A percentile compares a stretch with the other conserved stretches of the same genome.
Evolutionary conservation across 306 rosid species (phyloP).

Genomic region (Citrullus mucosospermus): DNA sequence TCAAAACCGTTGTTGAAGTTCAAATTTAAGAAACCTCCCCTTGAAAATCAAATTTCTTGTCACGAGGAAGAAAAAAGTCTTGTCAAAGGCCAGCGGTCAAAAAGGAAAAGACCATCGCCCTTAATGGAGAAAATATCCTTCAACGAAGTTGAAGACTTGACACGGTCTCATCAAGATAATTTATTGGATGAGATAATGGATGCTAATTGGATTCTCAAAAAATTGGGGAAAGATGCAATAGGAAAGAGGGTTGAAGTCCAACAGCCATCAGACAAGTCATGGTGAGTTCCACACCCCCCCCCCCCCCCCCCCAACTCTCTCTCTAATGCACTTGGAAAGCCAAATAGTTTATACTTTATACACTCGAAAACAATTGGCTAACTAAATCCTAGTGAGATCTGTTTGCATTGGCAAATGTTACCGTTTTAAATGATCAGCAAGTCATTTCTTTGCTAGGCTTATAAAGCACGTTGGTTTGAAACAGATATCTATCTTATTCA

Average conservation of each 20-base stretch:
- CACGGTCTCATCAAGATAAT: conserved; percentile 40
- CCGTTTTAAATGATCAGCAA: neutral
- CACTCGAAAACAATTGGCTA: neutral
- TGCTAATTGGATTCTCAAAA: conserved; percentile 91
- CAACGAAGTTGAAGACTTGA: conserved; percentile 33
- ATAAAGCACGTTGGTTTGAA: neutral
- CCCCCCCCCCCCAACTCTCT: neutral
- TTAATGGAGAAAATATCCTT: conserved; percentile 42
- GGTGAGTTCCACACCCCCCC: conserved; percentile 29
- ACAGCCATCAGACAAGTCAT: conserved; percentile 67
- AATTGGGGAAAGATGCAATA: conserved; percentile 84
- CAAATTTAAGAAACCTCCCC: conserved; percentile 65
- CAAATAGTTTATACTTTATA: too few species aligned
- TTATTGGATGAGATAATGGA: conserved; percentile 78
- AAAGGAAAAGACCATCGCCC: conserved; percentile 81
- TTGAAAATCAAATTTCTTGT: conserved; percentile 52
- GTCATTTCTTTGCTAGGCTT: neutral
- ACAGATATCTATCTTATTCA: neutral
- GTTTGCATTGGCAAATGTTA: neutral
- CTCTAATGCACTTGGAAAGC: neutral
- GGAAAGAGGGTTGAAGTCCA: conserved; percentile 99
- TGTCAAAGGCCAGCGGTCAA: conserved; percentile 90
- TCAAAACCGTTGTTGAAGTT: conserved; percentile 61
- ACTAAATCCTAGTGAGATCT: neutral
- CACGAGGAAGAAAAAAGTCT: conserved; percentile 66